These are phyloP conservation scores for Clathrospora elynae DNA, from an alignment of 2,329 filamentous ascomycete genomes.

Conservation along the genomic window DNA sequence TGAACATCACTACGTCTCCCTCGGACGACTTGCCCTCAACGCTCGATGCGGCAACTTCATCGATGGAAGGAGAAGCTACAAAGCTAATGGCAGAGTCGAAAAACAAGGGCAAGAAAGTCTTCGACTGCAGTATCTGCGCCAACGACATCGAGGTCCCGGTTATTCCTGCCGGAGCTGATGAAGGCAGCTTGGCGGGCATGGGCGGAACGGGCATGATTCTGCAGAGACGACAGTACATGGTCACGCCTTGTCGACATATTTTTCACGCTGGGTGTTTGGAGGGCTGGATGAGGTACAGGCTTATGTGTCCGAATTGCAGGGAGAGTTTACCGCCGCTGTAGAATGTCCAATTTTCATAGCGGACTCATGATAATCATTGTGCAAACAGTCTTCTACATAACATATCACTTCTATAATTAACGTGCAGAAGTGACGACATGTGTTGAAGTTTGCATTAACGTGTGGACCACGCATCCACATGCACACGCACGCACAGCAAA, in stretches of 20 bases:
- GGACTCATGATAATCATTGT: too few species aligned
- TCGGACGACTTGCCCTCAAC: slow-evolving; percentile 16
- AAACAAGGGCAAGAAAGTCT: slow-evolving; percentile 63
- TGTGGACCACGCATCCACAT: too few species aligned
- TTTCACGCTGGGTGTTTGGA: slow-evolving; percentile 92
- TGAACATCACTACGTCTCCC: slow-evolving; percentile 62
- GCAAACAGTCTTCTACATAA: too few species aligned
- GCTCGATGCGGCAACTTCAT: slow-evolving; percentile 17
- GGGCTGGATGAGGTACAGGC: slow-evolving; percentile 90
- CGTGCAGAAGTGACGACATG: too few species aligned
- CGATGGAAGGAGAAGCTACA: slow-evolving; percentile 14
- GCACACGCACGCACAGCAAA: too few species aligned
- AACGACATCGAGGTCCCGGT: slow-evolving; percentile 90
- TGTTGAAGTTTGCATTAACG: too few species aligned
- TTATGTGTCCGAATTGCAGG: slow-evolving; percentile 95
- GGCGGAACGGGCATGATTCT: slow-evolving; percentile 65
- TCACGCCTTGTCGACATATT: slow-evolving; percentile 93
- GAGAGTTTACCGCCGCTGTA: slow-evolving; percentile 86
- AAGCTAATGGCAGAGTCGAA: slow-evolving; percentile 51
- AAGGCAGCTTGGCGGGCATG: slow-evolving; percentile 47
- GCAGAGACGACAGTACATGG: slow-evolving; percentile 87
- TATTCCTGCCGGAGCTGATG: slow-evolving; percentile 57
- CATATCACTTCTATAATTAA: too few species aligned
- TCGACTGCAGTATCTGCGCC: slow-evolving; percentile 95
- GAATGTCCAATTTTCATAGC: too few species aligned